A percentile compares a stretch with the other conserved stretches of the same genome.
phyloP scores from a whole-genome alignment of 441 rosid genomes.

The Gossypium armourianum region DNA sequence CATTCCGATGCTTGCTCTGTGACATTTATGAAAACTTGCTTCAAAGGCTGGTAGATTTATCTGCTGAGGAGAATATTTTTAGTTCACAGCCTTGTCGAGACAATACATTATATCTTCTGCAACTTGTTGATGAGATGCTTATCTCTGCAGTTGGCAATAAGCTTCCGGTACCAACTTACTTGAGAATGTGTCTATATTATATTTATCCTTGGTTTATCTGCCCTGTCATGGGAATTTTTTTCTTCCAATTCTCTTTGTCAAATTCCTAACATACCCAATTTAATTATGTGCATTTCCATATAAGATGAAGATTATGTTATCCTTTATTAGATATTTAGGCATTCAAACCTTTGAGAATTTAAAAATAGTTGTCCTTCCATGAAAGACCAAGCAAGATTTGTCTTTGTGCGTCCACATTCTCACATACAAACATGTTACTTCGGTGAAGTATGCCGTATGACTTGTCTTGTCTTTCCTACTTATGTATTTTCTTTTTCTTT shows the following conservation, averaged over 20 bases:
- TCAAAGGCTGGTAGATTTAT: constrained; percentile 61
- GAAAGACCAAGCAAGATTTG: neutral
- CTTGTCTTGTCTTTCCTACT: constrained; percentile 1
- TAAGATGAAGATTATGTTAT: neutral
- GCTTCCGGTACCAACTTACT: constrained; percentile 47
- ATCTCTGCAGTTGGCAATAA: constrained; percentile 66
- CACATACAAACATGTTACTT: neutral
- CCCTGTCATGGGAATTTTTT: neutral
- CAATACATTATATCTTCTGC: constrained; percentile 71
- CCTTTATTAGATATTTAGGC: neutral
- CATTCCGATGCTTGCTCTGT: constrained; percentile 51
- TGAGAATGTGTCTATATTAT: neutral
- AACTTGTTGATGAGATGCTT: constrained; percentile 82
- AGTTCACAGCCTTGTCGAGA: constrained; percentile 87
- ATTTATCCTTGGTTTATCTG: neutral
- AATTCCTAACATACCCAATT: neutral
- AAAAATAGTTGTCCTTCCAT: neutral
- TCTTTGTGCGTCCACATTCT: neutral
- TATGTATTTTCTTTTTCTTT: constrained; percentile 9
- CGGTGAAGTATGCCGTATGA: neutral
- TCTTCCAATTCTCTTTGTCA: neutral
- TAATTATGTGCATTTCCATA: neutral
- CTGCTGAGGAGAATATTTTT: constrained; percentile 76
- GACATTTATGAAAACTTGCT: constrained; percentile 69
- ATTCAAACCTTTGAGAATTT: neutral